Evolutionary conservation across 305 asterid species (phyloP).

Genomic region (Fraxinus baroniana): DNA sequence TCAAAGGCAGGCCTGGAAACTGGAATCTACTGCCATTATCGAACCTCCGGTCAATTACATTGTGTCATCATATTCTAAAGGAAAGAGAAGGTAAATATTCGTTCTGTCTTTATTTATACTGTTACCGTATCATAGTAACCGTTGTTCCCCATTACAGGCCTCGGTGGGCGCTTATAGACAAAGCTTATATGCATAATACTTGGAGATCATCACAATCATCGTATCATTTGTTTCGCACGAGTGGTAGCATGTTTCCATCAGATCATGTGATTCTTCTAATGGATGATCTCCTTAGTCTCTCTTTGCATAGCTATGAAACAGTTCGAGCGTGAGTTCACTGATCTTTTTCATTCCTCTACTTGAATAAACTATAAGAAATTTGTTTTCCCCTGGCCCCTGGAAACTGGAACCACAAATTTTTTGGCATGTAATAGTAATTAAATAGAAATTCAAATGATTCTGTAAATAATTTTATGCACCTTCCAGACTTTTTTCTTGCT

Average conservation of each 20-base stretch:
- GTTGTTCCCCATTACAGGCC: slow-evolving; percentile 58
- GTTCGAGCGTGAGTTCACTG: slow-evolving; percentile 76
- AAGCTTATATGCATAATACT: slow-evolving; percentile 88
- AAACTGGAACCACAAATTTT: slow-evolving; percentile 3
- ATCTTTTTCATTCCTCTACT: slow-evolving; percentile 17
- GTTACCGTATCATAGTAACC: slow-evolving; percentile 20
- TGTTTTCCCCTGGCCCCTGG: background rate
- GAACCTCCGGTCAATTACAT: slow-evolving; percentile 93
- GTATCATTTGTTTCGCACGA: slow-evolving; percentile 70
- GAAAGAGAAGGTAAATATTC: slow-evolving; percentile 74
- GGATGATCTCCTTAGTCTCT: slow-evolving; percentile 88
- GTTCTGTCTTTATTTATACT: slow-evolving; percentile 15
- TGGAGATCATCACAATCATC: slow-evolving; percentile 98
- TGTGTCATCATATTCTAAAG: slow-evolving; percentile 82
- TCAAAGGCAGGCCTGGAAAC: slow-evolving; percentile 95
- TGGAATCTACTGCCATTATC: slow-evolving; percentile 84
- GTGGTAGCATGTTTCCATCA: slow-evolving; percentile 60
- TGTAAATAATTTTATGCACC: background rate
- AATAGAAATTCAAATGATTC: slow-evolving; percentile 5
- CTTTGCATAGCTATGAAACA: slow-evolving; percentile 89
- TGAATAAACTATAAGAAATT: slow-evolving; percentile 11
- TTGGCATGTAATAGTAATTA: background rate
- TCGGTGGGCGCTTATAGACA: slow-evolving; percentile 91
- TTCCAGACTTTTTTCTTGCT: slow-evolving; percentile 2
- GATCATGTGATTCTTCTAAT: slow-evolving; percentile 56